Conservation (phyloP, 2,329 filamentous ascomycete genomes). For the Colletotrichum sp. region DNA sequence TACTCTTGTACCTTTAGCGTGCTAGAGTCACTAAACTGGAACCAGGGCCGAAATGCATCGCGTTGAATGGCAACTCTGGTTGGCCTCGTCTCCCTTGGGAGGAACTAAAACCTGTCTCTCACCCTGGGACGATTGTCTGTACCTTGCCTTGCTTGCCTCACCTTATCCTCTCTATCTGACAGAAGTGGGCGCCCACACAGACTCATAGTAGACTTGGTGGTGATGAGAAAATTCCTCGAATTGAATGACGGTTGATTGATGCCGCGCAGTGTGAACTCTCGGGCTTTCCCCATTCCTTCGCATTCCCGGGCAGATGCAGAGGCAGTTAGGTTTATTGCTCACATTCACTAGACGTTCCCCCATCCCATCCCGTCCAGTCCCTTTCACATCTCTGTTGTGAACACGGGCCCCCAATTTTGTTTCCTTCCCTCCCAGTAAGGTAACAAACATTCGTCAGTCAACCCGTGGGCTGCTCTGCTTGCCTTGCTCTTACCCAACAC, state of each 20-base stretch:
- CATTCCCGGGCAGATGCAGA: not conserved
- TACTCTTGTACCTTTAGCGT: not conserved
- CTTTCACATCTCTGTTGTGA: not conserved
- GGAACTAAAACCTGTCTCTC: slow-evolving; percentile 34
- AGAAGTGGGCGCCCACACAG: not conserved
- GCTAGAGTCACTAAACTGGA: slow-evolving; percentile 9
- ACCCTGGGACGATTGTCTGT: not conserved
- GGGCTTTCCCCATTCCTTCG: not conserved
- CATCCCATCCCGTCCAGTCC: not conserved
- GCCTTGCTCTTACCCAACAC: not conserved
- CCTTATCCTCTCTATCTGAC: not conserved
- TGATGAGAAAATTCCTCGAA: not conserved
- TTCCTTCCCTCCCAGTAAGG: not conserved
- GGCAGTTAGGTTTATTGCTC: not conserved
- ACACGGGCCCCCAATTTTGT: not conserved
- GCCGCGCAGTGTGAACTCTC: not conserved
- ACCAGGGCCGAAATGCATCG: not conserved
- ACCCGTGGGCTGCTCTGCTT: not conserved
- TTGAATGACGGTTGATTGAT: not conserved
- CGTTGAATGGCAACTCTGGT: slow-evolving; percentile 11
- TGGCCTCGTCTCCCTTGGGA: slow-evolving; percentile 29
- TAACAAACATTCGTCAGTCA: not conserved
- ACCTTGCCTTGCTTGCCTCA: not conserved
- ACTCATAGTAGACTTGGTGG: not conserved
- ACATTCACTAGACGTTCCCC: not conserved